Percentiles rank a stretch among this genome's conserved stretches.
Evolutionary conservation across 176 grass and related monocot species (phyloP).

Genomic region (Phragmites australis): DNA sequence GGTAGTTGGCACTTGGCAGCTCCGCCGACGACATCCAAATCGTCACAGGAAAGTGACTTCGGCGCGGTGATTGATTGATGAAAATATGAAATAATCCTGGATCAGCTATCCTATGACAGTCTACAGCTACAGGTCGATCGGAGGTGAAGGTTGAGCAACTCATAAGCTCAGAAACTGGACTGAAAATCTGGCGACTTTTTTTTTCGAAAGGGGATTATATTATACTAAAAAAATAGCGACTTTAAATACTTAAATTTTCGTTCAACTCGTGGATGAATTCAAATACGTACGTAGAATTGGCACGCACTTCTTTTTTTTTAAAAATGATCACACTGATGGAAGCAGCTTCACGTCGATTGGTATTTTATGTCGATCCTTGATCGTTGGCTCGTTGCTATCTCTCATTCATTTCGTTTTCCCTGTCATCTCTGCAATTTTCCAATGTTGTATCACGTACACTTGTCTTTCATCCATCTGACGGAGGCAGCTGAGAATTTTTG

Average conservation of each 20-base stretch:
- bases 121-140: not conserved
- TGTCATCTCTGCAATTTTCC: not conserved
- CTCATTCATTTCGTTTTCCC: not conserved
- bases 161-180: too few species aligned
- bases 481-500: not conserved
- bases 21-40: not conserved
- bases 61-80: not conserved
- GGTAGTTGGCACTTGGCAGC: not conserved
- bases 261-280: too few species aligned
- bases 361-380: too few species aligned
- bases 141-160: too few species aligned
- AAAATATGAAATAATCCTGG: not conserved
- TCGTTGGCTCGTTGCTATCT: not conserved
- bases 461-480: constrained; percentile 21
- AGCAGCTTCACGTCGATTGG: not conserved
- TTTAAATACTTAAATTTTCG: too few species aligned
- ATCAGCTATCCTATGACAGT: not conserved
- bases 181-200: too few species aligned
- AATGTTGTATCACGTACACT: not conserved
- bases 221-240: too few species aligned
- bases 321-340: too few species aligned
- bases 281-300: too few species aligned
- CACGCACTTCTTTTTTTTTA: not conserved
- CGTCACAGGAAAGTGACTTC: not conserved
- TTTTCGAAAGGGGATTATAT: too few species aligned